Evolutionary conservation across 306 rosid genomes (phyloP).

Genomic region (Vachellia pachyceras): DNA sequence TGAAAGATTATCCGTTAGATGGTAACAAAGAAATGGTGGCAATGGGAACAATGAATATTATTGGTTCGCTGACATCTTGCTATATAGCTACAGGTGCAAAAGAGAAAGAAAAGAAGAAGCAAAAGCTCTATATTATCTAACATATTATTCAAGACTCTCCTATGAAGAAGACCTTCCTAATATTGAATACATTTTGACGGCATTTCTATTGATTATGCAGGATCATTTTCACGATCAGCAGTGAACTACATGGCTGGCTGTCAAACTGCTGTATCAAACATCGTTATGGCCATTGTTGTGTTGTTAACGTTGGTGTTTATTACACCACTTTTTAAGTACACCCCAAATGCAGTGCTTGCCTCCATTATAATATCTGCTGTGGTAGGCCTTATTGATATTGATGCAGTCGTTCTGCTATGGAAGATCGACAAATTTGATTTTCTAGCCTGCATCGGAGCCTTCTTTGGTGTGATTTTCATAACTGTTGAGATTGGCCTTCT

Average conservation of each 20-base stretch:
- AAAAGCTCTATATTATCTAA: not conserved
- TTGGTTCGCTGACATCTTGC: slow-evolving; percentile 88
- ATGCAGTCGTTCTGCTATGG: slow-evolving; percentile 61
- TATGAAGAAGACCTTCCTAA: no score
- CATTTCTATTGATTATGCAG: slow-evolving; percentile 34
- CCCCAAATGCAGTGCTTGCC: slow-evolving; percentile 86
- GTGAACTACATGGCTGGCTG: slow-evolving; percentile 91
- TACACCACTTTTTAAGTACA: slow-evolving; percentile 84
- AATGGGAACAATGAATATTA: slow-evolving; percentile 81
- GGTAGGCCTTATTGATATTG: slow-evolving; percentile 49
- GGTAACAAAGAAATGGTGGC: slow-evolving; percentile 97
- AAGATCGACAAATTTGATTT: slow-evolving; percentile 86
- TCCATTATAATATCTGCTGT: slow-evolving; percentile 76
- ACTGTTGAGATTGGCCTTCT: slow-evolving; percentile 83
- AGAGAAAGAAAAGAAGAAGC: not conserved
- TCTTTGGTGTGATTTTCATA: slow-evolving; percentile 77
- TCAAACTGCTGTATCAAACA: slow-evolving; percentile 78
- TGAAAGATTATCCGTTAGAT: slow-evolving; percentile 73
- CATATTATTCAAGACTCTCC: no score
- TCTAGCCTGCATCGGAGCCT: slow-evolving; percentile 85
- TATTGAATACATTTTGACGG: no score
- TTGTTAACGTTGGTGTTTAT: slow-evolving; percentile 59
- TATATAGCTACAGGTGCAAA: slow-evolving; percentile 69
- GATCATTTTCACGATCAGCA: slow-evolving; percentile 85
- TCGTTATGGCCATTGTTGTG: slow-evolving; percentile 66